Conservation (phyloP, 768 basidiomycete genomes). For the Pleurotus pulmonarius region DNA sequence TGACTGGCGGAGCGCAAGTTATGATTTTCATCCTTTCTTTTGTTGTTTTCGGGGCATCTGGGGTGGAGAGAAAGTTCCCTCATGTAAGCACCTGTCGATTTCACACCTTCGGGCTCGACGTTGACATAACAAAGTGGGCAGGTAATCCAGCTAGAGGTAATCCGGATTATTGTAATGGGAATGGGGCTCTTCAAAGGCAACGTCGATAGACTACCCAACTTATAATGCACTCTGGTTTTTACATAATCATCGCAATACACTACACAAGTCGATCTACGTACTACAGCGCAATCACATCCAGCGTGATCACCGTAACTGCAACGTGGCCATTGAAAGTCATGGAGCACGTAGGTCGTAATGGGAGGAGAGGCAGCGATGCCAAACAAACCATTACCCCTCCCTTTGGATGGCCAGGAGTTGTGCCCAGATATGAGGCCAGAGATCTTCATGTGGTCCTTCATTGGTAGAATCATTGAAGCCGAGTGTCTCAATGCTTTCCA, state of each 20-base stretch:
- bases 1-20: slow-evolving; percentile 63
- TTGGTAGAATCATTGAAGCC: too few relatives aligned
- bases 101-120: neutral
- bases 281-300: too few relatives aligned
- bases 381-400: too few relatives aligned
- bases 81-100: slow-evolving; percentile 19
- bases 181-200: slow-evolving; percentile 35
- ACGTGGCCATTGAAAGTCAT: neutral
- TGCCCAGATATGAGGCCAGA: too few relatives aligned
- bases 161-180: slow-evolving; percentile 58
- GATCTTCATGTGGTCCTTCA: too few relatives aligned
- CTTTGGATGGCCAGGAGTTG: too few relatives aligned
- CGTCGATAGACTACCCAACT: neutral
- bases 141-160: slow-evolving; percentile 51
- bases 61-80: slow-evolving; percentile 46
- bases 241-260: too few relatives aligned
- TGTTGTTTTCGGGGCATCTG: slow-evolving; percentile 60
- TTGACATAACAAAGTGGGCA: slow-evolving; percentile 34
- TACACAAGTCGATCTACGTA: too few relatives aligned
- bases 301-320: neutral
- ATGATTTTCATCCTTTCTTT: slow-evolving; percentile 64
- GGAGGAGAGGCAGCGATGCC: too few relatives aligned
- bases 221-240: too few relatives aligned
- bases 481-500: too few relatives aligned
- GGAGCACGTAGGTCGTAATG: too few relatives aligned